Evolutionary conservation across 805 yeast species (phyloP).

Genomic region (Starmerella bacillaris): DNA sequence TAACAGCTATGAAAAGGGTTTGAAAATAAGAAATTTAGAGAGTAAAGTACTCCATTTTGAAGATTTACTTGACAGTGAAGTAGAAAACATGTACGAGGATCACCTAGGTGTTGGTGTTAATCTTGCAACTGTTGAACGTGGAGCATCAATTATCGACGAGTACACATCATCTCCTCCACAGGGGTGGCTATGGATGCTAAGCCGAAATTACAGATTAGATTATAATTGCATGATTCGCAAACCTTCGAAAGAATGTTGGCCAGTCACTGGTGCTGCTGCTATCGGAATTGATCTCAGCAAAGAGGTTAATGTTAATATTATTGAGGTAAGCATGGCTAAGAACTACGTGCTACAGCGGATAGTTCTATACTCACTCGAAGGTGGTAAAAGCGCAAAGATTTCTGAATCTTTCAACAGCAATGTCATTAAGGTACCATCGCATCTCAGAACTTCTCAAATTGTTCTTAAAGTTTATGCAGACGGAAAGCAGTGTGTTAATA

Average conservation of each 20-base stretch:
- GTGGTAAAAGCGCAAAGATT: background rate
- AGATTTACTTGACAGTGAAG: background rate
- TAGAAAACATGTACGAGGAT: background rate
- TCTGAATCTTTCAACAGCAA: background rate
- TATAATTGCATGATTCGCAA: background rate
- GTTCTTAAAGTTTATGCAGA: background rate
- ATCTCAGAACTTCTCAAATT: background rate
- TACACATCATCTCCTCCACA: constrained; percentile 1
- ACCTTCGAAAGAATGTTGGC: background rate
- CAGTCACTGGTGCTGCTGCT: background rate
- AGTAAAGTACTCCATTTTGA: too few relatives aligned
- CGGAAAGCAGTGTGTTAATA: background rate
- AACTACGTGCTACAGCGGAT: background rate
- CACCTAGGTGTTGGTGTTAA: background rate
- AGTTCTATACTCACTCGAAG: background rate
- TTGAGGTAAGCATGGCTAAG: background rate
- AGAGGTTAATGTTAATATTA: background rate
- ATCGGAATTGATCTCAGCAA: background rate
- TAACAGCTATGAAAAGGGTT: background rate
- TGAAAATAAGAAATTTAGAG: background rate
- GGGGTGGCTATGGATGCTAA: background rate
- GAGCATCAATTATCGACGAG: background rate
- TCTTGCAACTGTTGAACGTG: background rate
- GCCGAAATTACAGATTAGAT: background rate
- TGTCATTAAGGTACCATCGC: background rate